Percentiles rank a stretch among this genome's conserved stretches.
Evolutionary conservation across 805 yeast genomes (phyloP).

Genomic region (Metschnikowia cerradonensis): DNA sequence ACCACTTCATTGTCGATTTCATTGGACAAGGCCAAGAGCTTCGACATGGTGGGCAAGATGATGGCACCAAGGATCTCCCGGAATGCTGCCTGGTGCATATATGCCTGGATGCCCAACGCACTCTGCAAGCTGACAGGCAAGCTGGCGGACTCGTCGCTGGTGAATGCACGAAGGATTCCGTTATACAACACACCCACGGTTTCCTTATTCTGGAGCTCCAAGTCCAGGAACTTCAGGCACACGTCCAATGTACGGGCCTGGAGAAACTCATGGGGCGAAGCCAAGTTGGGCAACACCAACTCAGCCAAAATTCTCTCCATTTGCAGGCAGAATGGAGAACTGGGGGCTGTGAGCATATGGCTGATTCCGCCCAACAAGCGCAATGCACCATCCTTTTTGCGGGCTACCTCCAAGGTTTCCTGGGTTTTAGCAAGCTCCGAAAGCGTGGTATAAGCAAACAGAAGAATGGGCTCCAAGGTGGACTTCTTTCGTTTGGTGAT

Average conservation of each 20-base stretch:
- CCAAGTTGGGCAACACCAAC: constrained; percentile 69
- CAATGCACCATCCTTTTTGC: constrained; percentile 73
- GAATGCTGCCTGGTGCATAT: constrained; percentile 60
- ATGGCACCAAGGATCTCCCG: constrained; percentile 62
- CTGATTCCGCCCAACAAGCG: constrained; percentile 75
- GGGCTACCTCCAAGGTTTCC: constrained; percentile 46
- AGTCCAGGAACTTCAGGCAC: constrained; percentile 58
- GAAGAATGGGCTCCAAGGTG: constrained; percentile 57
- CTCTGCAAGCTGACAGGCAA: constrained; percentile 80
- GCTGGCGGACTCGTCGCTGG: constrained; percentile 26
- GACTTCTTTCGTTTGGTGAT: constrained; percentile 61
- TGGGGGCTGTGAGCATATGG: constrained; percentile 49
- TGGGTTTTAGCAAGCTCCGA: constrained; percentile 25
- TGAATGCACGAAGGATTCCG: constrained; percentile 32
- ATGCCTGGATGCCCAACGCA: constrained; percentile 80
- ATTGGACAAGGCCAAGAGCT: constrained; percentile 66
- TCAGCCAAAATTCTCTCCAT: constrained; percentile 65
- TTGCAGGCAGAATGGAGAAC: constrained; percentile 55
- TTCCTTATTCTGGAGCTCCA: constrained; percentile 42
- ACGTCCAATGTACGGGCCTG: constrained; percentile 72
- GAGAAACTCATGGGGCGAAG: constrained; percentile 59
- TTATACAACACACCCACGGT: constrained; percentile 27
- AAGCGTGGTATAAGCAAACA: constrained; percentile 54
- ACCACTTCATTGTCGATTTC: constrained; percentile 83
- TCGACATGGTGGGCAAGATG: constrained; percentile 80